These are phyloP conservation scores for Coprinopsis cinerea DNA, from an alignment of 768 basidiomycete species.

Conservation along the genomic window DNA sequence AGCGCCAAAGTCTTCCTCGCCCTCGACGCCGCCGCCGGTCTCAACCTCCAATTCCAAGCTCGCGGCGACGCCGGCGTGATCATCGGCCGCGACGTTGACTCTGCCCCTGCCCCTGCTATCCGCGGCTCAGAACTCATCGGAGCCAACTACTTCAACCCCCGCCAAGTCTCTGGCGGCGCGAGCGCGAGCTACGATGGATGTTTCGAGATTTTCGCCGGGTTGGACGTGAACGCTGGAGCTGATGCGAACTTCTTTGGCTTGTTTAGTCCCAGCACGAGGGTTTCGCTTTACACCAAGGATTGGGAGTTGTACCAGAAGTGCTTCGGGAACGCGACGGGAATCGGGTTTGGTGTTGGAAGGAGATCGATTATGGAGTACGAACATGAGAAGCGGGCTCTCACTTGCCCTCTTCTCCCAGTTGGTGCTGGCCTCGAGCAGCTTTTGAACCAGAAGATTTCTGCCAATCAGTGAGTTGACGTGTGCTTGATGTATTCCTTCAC, in stretches of 20 bases:
- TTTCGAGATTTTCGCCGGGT: constrained; percentile 4
- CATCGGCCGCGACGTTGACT: not conserved
- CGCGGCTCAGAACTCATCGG: not conserved
- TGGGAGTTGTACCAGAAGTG: constrained; percentile 5
- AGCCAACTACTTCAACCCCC: not conserved
- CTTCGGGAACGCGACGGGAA: too few relatives aligned
- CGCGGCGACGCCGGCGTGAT: not conserved
- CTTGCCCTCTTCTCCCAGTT: too few relatives aligned
- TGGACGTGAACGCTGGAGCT: constrained; percentile 9
- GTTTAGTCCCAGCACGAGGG: not conserved
- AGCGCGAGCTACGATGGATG: constrained; percentile 1
- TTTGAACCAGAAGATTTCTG: too few relatives aligned
- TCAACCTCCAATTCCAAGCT: not conserved
- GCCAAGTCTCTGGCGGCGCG: not conserved
- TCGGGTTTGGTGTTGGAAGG: too few relatives aligned
- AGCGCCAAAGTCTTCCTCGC: constrained; percentile 25
- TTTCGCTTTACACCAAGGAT: constrained; percentile 3
- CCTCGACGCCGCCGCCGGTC: constrained; percentile 13
- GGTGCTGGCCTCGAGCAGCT: too few relatives aligned
- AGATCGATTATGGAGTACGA: too few relatives aligned
- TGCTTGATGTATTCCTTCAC: too few relatives aligned
- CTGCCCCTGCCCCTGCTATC: not conserved
- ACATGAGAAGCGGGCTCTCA: too few relatives aligned
- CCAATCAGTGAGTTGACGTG: too few relatives aligned
- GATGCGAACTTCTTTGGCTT: constrained; percentile 8